phyloP scores from a whole-genome alignment of 805 yeast genomes.

The Metschnikowia lunata region DNA sequence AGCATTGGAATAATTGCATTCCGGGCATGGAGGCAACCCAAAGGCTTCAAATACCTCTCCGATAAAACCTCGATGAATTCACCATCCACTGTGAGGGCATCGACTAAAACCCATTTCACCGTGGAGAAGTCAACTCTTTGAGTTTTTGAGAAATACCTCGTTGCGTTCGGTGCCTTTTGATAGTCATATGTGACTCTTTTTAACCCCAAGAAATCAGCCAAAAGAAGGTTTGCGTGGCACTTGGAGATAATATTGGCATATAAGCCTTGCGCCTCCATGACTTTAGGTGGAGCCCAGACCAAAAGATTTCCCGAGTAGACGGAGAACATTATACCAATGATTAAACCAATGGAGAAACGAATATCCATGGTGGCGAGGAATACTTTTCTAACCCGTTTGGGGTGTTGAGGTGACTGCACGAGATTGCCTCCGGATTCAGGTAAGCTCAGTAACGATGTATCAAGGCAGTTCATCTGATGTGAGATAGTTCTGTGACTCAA shows the following conservation, averaged over 20 bases:
- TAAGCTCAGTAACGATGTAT: conserved; percentile 61
- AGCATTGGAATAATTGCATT: conserved; percentile 83
- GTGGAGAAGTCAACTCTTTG: conserved; percentile 72
- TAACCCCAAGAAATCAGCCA: conserved; percentile 83
- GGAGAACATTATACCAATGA: conserved; percentile 74
- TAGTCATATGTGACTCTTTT: conserved; percentile 91
- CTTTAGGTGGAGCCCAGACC: conserved; percentile 71
- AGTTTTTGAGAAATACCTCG: conserved; percentile 73
- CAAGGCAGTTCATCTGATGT: conserved; percentile 79
- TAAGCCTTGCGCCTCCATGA: conserved; percentile 77
- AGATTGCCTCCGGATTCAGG: conserved; percentile 57
- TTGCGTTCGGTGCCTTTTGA: conserved; percentile 80
- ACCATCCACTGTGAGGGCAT: conserved; percentile 84
- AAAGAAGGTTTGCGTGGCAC: conserved; percentile 63
- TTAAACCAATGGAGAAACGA: conserved; percentile 71
- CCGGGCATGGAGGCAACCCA: conserved; percentile 76
- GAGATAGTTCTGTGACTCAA: conserved; percentile 82
- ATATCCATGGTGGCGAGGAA: conserved; percentile 45
- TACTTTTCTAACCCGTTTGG: conserved; percentile 45
- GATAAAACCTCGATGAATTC: conserved; percentile 87
- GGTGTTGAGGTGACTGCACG: conserved; percentile 33
- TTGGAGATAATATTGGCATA: conserved; percentile 77
- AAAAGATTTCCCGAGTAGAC: conserved; percentile 80
- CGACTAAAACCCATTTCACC: conserved; percentile 85
- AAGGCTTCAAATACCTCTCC: conserved; percentile 84